Conservation (phyloP, 306 rosid genomes). For the Fragaria ananassa region DNA sequence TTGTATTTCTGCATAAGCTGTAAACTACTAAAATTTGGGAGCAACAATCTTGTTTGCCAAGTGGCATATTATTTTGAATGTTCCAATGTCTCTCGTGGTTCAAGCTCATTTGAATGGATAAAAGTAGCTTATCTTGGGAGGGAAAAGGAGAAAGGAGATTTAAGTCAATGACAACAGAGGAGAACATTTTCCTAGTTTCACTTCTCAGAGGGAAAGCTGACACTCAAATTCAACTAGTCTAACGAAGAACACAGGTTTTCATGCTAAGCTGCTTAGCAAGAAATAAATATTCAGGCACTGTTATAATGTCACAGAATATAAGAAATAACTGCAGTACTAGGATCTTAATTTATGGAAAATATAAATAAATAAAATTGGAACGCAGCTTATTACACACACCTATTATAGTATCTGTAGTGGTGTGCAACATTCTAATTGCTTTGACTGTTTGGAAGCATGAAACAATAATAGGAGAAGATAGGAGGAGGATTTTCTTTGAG, state of each 20-base stretch:
- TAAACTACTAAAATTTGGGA: background rate
- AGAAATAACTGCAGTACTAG: conserved; percentile 17
- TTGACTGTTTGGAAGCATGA: background rate
- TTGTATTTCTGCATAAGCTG: background rate
- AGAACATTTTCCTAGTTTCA: background rate
- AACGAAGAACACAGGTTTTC: conserved; percentile 16
- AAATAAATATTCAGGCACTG: background rate
- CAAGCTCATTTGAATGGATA: background rate
- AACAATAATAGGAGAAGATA: background rate
- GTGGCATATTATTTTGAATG: background rate
- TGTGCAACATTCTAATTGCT: background rate
- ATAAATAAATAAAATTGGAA: conserved; percentile 5
- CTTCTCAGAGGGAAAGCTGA: background rate
- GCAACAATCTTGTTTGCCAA: background rate
- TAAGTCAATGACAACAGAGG: conserved; percentile 15
- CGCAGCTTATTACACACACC: background rate
- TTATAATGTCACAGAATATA: conserved; percentile 12
- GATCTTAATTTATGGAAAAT: background rate
- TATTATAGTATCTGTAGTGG: background rate
- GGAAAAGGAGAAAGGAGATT: background rate
- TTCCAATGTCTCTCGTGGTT: background rate
- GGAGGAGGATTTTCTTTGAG: background rate
- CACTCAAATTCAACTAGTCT: conserved; percentile 9
- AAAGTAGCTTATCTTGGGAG: background rate
- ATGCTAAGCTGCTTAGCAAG: conserved; percentile 6